Conservation (phyloP, 2,329 filamentous ascomycete genomes). For the Talaromyces sp. region DNA sequence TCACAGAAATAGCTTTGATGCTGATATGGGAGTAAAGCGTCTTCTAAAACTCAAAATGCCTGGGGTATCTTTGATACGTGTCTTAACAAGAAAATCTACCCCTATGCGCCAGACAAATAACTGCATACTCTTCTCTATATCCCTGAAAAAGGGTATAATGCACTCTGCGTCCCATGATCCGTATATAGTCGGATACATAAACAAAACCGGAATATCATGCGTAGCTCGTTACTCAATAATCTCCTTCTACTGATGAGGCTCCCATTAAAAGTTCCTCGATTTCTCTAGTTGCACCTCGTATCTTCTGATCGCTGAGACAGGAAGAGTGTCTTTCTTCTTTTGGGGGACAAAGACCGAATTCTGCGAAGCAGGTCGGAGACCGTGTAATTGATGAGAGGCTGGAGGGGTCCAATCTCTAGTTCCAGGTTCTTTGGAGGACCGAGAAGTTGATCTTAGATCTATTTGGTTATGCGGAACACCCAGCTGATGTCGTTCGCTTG, state of each 20-base stretch:
- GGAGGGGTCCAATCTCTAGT: neutral
- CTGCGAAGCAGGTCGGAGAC: slow-evolving; percentile 4
- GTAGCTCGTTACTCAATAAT: neutral
- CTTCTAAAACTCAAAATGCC: neutral
- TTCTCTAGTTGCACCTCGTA: slow-evolving; percentile 14
- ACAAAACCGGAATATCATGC: neutral
- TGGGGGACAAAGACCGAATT: slow-evolving; percentile 2
- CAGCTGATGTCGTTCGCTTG: neutral
- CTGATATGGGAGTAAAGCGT: neutral
- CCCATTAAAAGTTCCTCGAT: slow-evolving; percentile 8
- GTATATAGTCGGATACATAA: slow-evolving; percentile 8
- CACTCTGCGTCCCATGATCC: neutral
- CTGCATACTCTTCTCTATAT: neutral
- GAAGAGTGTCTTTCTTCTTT: slow-evolving; percentile 10
- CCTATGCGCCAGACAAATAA: neutral
- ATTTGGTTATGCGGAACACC: neutral
- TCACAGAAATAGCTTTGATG: neutral
- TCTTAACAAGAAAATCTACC: neutral
- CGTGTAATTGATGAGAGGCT: neutral
- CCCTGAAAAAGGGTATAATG: neutral
- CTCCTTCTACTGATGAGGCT: neutral
- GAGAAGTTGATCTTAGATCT: neutral
- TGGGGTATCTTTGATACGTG: neutral
- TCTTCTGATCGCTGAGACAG: slow-evolving; percentile 13
- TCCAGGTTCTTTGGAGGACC: neutral